These are phyloP conservation scores for Ambrosiella xylebori DNA, from an alignment of 2,329 filamentous ascomycete species.

Conservation along the genomic window DNA sequence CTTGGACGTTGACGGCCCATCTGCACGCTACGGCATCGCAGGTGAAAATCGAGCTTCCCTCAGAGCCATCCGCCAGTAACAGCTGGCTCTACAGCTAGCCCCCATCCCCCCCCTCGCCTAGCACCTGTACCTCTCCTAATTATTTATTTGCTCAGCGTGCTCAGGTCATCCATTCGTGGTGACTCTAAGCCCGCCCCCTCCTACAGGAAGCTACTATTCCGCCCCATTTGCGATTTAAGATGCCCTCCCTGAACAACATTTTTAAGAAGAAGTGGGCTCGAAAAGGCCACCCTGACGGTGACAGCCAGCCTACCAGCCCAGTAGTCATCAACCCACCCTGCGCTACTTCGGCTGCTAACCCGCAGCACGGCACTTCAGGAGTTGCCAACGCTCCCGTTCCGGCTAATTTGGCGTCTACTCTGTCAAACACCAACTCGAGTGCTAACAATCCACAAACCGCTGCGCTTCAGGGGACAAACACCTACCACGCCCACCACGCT, in stretches of 20 bases:
- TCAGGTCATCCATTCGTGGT: neutral
- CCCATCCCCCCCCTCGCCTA: neutral
- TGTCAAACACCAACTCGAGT: conserved; percentile 1
- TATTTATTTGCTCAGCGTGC: neutral
- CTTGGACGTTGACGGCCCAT: too few species aligned
- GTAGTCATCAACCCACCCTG: conserved; percentile 14
- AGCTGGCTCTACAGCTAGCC: too few species aligned
- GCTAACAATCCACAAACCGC: neutral
- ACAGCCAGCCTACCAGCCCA: conserved; percentile 47
- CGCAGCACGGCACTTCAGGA: neutral
- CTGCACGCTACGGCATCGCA: too few species aligned
- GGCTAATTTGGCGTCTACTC: conserved; percentile 7
- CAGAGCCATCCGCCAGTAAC: too few species aligned
- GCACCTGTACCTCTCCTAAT: neutral
- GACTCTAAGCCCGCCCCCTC: neutral
- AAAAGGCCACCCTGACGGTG: conserved; percentile 60
- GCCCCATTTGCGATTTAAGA: conserved; percentile 21
- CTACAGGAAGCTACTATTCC: conserved; percentile 2
- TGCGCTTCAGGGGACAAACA: neutral
- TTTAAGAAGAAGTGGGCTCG: conserved; percentile 99
- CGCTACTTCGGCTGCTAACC: neutral
- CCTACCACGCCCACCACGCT: neutral
- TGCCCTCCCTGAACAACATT: conserved; percentile 91
- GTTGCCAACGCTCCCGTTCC: neutral
- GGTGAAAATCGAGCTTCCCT: too few species aligned